These are phyloP conservation scores for Grigorovia humatica DNA, from an alignment of 805 yeast genomes.

Conservation along the genomic window DNA sequence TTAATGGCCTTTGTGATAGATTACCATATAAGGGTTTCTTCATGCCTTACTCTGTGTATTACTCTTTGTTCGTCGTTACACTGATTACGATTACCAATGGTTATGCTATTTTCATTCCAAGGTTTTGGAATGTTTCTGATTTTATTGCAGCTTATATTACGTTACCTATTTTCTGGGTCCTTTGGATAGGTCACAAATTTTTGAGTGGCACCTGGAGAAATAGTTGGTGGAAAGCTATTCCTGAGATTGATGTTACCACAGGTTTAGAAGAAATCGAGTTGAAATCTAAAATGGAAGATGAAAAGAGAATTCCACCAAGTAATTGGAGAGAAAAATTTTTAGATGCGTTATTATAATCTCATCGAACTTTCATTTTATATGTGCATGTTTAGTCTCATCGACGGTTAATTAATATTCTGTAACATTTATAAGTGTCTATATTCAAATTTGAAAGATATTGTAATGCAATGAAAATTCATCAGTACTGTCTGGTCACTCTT, in stretches of 20 bases:
- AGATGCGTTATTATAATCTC: constrained; percentile 12
- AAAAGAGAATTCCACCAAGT: constrained; percentile 14
- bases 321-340: constrained; percentile 13
- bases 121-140: constrained; percentile 40
- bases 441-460: background rate
- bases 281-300: constrained; percentile 31
- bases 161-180: constrained; percentile 31
- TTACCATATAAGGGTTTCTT: constrained; percentile 46
- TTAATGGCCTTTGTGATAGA: constrained; percentile 43
- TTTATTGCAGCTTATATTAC: constrained; percentile 69
- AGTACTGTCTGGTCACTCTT: background rate
- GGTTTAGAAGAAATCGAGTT: constrained; percentile 54
- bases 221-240: constrained; percentile 39
- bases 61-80: constrained; percentile 38
- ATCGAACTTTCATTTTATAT: background rate
- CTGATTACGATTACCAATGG: constrained; percentile 63
- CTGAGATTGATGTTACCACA: constrained; percentile 48
- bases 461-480: background rate
- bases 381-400: background rate
- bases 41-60: constrained; percentile 51
- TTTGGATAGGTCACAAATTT: constrained; percentile 50
- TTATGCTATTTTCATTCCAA: constrained; percentile 49
- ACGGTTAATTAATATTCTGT: background rate
- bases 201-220: constrained; percentile 34
- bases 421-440: background rate